Evolutionary conservation across 768 basidiomycete species (phyloP), one percentile per base, ranked within the genome.

Genomic region (Mycena haematopus): DNA sequence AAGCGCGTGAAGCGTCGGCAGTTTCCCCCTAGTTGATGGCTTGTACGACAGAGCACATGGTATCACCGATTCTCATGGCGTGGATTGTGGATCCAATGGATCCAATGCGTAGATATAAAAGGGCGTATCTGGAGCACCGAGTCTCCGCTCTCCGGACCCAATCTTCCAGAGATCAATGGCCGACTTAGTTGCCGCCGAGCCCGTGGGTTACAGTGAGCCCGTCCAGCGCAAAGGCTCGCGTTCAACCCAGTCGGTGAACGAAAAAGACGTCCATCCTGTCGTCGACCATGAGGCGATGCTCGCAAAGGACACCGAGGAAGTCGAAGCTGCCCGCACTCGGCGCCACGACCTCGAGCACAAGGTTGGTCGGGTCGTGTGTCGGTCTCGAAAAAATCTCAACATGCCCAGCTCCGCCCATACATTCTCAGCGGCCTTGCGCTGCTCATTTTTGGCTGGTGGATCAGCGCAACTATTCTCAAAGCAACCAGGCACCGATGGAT

Each of bases 361-460:
- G 58, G 65, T 67, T 53, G 7, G 58, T 56, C 19, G 19, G 54
- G 35, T 59, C 55, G 53, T 55, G 46, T 64, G 57, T 58, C n/a
- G 2, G n/a, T n/a, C 25, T 11, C 10, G 10, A 31, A 6, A 3
- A n/a, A 50, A 15, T 29, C n/a, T 22, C 15, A 24, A 17, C 21
- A 8, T 31, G 13, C 17, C 14, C 35, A 67, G 58, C 67, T 74
- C 56, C 78, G 82, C 14, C 79, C 80, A n/a, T 76, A 76, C 67
- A 71, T 86, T 50, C 77, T 93, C 36, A 74, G 73, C 50, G 84
- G 68, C 17, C 65, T 88, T 0, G 89, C 87, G 11, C 69, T 79
- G 14, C 71, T 88, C 52, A 91, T 95, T 66, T 77, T 93, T 45
- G 92, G 84, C 44, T 95, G 92, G 92, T 95, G 92, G 92, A 87